A percentile compares a stretch with the other conserved stretches of the same genome.
phyloP scores from a whole-genome alignment of 2,329 filamentous ascomycete species.

The Lojkania enalia region DNA sequence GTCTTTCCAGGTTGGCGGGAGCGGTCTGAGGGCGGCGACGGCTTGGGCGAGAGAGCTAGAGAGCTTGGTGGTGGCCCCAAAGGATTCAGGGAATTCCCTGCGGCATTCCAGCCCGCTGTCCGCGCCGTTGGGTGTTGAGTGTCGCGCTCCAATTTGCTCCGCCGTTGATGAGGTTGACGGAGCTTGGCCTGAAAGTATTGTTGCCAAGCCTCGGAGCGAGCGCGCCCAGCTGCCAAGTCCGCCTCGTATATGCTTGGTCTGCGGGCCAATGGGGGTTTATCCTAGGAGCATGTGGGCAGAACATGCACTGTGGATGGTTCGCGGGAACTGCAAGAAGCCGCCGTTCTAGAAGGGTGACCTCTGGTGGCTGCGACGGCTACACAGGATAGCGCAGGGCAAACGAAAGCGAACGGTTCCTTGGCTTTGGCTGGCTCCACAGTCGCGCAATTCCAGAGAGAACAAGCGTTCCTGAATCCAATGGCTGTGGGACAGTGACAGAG shows the following conservation, averaged over 20 bases:
- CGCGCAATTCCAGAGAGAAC: background rate
- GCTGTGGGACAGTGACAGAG: background rate
- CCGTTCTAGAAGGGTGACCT: too few species aligned
- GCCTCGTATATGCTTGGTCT: background rate
- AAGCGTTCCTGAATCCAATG: background rate
- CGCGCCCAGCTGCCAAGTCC: slow-evolving; percentile 4
- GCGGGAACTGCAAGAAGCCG: too few species aligned
- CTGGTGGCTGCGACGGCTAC: too few species aligned
- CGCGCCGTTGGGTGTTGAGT: too few species aligned
- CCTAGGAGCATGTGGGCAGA: background rate
- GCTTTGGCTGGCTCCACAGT: background rate
- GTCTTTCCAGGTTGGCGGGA: background rate
- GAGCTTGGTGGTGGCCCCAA: too few species aligned
- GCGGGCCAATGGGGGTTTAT: background rate
- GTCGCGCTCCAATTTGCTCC: background rate
- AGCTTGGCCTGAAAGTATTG: background rate
- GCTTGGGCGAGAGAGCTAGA: too few species aligned
- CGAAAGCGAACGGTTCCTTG: too few species aligned
- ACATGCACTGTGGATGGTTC: background rate
- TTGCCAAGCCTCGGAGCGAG: background rate
- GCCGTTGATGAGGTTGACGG: background rate
- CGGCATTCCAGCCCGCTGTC: too few species aligned
- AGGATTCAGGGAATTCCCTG: too few species aligned
- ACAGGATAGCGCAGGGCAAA: too few species aligned
- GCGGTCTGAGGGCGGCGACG: too few species aligned